Evolutionary conservation across 148 eudicot genomes (phyloP), one percentile per base, ranked within the genome.

Genomic region (Silene uniflora): DNA sequence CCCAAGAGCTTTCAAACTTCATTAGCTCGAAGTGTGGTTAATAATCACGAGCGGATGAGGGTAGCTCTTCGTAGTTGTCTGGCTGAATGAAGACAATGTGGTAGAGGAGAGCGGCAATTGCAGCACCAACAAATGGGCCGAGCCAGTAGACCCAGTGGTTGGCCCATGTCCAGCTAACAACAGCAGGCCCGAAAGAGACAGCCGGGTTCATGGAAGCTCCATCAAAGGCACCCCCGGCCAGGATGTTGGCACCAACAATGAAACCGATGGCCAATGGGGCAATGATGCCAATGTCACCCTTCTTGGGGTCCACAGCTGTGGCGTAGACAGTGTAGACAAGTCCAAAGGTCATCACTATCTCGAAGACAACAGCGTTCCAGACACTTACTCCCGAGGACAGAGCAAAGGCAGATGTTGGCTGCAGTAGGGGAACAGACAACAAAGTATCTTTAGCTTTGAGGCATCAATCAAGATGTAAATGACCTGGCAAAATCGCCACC

Each of bases 61-160:
- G 91, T 61, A 91, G 91, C 66, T 86, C 88, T 62, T 91, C 89
- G 65, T 87, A 88, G 69, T 81, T 78, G 65, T 74, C 73, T 11
- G 73, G 83, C 55, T 72, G 67, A 59, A 61, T 61, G 25, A 61
- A 61, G 25, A 61, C 24, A 5, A 61, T 8, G 22, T 61, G 22
- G 21, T 61, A 61, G 24, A 61, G 19, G 24, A 61, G 24, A 17
- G 22, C 64, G 24, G 64, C 64, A 61, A 61, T 19, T 8, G 22
- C 69, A 25, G 42, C 69, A 25, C 69, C 69, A 65, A 27, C 24
- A 22, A 65, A 22, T 65, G 69, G 69, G 69, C 69, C 69, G 39
- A 22, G 25, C 69, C 69, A 65, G 69, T 65, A 65, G 42, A 65
- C 69, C 69, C 69, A 65, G 69, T 65, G 69, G 44, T 65, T 65